Conservation (phyloP, 805 yeast genomes). For the Wickerhamomyces pijperi region DNA sequence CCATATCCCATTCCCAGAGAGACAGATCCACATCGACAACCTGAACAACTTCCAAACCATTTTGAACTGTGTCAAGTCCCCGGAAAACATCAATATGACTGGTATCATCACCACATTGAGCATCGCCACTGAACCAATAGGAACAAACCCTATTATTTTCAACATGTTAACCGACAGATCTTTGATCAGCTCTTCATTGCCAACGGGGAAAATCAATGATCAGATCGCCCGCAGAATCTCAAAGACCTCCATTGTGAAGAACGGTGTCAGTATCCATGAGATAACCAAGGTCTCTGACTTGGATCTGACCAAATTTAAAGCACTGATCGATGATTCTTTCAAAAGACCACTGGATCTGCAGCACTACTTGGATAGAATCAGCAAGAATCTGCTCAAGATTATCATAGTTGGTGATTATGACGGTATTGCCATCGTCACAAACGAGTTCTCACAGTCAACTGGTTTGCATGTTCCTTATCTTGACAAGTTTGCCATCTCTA, state of each 20-base stretch:
- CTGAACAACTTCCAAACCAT: constrained; percentile 52
- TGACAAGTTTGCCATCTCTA: constrained; percentile 88
- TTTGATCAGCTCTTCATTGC: constrained; percentile 80
- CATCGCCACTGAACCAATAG: constrained; percentile 43
- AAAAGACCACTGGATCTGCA: constrained; percentile 52
- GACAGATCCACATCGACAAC: constrained; percentile 54
- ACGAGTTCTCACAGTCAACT: constrained; percentile 36
- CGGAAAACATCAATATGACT: constrained; percentile 33
- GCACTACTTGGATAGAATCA: constrained; percentile 57
- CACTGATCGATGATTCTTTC: constrained; percentile 71
- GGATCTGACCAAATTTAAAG: constrained; percentile 45
- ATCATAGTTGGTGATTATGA: constrained; percentile 90
- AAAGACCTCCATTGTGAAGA: constrained; percentile 65
- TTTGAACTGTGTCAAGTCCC: constrained; percentile 30
- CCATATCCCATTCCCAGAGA: constrained; percentile 29
- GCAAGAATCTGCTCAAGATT: constrained; percentile 57
- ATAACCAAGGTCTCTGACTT: constrained; percentile 8
- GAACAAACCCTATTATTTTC: constrained; percentile 75
- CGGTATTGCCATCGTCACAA: constrained; percentile 87
- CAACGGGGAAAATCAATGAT: constrained; percentile 36
- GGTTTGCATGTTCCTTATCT: constrained; percentile 52
- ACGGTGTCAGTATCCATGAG: constrained; percentile 35
- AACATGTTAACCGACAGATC: constrained; percentile 89
- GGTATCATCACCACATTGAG: constrained; percentile 83
- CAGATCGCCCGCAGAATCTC: constrained; percentile 16